Evolutionary conservation across 495 filamentous ascomycete genomes (phyloP), one percentile per base, ranked within the genome.

Genomic region (Podospora tetraspora): DNA sequence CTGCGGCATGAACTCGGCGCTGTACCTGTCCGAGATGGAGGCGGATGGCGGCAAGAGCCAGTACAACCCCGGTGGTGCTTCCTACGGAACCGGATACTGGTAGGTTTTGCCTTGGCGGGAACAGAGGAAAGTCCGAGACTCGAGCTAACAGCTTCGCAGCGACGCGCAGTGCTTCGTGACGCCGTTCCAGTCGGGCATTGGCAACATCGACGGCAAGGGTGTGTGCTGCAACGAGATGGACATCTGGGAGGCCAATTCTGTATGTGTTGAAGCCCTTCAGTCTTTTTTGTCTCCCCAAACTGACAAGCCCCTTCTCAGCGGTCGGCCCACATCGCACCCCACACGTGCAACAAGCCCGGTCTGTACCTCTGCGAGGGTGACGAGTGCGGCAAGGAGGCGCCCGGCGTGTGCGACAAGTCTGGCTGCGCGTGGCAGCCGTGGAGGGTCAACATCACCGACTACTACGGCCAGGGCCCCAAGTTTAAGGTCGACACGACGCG

Each of bases 391-490:
- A 52, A 52, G 43, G 43, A 70, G 75, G 66, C 76, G 76, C 66
- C 75, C 56, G 85, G 87, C 56, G 81, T 87, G 34, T 91, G 89
- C 77, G 88, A 91, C 75, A 84, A 88, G 76, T 76, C 80, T 66
- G 89, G 89, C 0, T 92, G 90, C 75, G 85, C 83, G 43, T 90
- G 82, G 78, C 90, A 91, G 78, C 80, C 85, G n/a, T 90, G 87
- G 79, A 83, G 82, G 11, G 79, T 87, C 27, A 85, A 86, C 57
- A 76, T 85, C 56, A 71, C 75, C 2, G 73, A 77, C 56, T 90
- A 85, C 79, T 91, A 90, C 78, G 72, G 66, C 76, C 76, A 5
- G 34, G 43, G 64, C 52, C 16, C 37, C 19, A 16, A 29, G 11
- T 73, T 74, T 69, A 72, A 70, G 62, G 73, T 76, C 56, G 70